phyloP scores from a whole-genome alignment of 2,329 filamentous ascomycete species.

The Chrysosporium queenslandicum region DNA sequence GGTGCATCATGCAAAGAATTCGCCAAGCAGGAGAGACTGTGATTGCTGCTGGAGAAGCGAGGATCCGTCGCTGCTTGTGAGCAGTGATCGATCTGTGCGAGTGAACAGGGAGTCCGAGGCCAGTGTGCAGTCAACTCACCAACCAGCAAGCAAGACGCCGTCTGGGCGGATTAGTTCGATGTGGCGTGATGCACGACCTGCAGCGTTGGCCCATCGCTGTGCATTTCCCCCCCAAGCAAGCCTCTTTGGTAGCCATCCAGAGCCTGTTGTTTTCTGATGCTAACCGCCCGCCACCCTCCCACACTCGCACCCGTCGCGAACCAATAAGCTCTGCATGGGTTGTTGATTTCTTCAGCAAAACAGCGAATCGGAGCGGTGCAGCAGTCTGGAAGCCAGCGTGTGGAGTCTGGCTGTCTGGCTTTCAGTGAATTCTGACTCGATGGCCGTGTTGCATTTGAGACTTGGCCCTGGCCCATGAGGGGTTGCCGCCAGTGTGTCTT shows the following conservation, averaged over 20 bases:
- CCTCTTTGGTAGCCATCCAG: background rate
- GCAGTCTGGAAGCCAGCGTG: background rate
- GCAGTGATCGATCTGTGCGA: no score
- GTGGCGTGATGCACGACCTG: conserved; percentile 7
- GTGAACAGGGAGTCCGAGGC: no score
- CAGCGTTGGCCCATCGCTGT: background rate
- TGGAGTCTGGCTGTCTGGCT: background rate
- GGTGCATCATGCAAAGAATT: background rate
- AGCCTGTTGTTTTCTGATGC: no score
- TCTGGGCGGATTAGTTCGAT: background rate
- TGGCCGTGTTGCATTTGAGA: conserved; percentile 12
- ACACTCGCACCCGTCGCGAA: background rate
- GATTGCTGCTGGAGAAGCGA: no score
- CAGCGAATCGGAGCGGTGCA: conserved; percentile 5
- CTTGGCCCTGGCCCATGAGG: conserved; percentile 9
- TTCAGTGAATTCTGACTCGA: conserved; percentile 7
- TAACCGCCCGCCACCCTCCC: background rate
- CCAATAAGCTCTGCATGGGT: background rate
- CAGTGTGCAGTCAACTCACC: background rate
- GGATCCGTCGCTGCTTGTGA: no score
- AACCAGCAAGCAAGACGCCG: background rate
- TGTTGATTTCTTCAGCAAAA: background rate
- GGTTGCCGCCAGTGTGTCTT: conserved; percentile 1
- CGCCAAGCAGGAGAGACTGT: background rate
- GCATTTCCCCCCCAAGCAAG: background rate